Conservation (phyloP, 257 asterid species). For the Salvia rosmarinus region DNA sequence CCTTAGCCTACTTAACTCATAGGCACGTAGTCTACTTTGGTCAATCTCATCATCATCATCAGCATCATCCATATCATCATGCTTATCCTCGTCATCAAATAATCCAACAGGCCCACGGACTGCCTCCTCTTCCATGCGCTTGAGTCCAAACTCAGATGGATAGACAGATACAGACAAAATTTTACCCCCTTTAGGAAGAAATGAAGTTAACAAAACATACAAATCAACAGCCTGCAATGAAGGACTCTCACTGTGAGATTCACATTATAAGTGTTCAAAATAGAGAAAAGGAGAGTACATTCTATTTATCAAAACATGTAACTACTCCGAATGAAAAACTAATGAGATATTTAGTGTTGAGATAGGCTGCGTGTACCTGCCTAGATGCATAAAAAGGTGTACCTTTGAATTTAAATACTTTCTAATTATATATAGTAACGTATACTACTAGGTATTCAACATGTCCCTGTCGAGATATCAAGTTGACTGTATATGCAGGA, state of each 20-base stretch:
- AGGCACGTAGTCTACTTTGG: constrained; percentile 72
- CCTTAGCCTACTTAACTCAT: constrained; percentile 92
- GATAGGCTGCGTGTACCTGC: neutral
- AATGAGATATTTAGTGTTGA: neutral
- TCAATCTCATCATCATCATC: constrained; percentile 53
- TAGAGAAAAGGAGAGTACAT: neutral
- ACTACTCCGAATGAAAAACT: constrained; percentile 10
- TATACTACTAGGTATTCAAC: neutral
- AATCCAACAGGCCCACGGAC: constrained; percentile 82
- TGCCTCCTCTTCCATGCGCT: constrained; percentile 94
- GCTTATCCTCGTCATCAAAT: constrained; percentile 59
- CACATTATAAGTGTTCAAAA: constrained; percentile 12
- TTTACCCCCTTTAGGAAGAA: constrained; percentile 82
- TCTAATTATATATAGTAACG: neutral
- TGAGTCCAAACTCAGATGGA: constrained; percentile 93
- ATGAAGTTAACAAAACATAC: constrained; percentile 72
- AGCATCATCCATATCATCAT: constrained; percentile 47
- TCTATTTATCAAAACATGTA: neutral
- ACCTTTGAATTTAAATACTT: neutral
- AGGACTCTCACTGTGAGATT: constrained; percentile 21
- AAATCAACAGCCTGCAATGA: constrained; percentile 74
- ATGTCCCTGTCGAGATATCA: neutral
- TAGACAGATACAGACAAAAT: constrained; percentile 68
- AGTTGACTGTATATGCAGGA: neutral
- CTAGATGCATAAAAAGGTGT: neutral